A percentile compares a stretch with the other conserved stretches of the same genome.
Evolutionary conservation across 306 rosid species (phyloP).

Genomic region (Elaeagnus macrophylla): DNA sequence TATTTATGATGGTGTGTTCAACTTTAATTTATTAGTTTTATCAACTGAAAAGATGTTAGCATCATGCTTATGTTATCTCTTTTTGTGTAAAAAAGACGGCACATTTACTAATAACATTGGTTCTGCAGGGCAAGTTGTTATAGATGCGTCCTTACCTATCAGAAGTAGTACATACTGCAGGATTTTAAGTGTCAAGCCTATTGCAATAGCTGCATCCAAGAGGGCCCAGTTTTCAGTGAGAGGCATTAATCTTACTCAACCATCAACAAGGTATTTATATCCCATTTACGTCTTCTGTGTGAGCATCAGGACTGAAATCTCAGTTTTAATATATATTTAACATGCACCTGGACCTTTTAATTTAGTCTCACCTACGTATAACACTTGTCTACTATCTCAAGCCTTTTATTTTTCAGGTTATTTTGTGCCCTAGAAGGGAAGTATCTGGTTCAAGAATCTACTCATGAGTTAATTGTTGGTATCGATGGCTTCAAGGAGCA

Average conservation of each 20-base stretch:
- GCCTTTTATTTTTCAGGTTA: slow-evolving; percentile 44
- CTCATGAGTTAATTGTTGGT: slow-evolving; percentile 43
- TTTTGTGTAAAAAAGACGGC: neutral
- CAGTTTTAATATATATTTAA: neutral
- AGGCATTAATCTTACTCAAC: slow-evolving; percentile 54
- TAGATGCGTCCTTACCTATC: slow-evolving; percentile 56
- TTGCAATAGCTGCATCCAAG: slow-evolving; percentile 61
- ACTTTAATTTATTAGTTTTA: neutral
- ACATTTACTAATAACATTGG: neutral
- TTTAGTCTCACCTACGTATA: neutral
- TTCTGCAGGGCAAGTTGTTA: slow-evolving; percentile 64
- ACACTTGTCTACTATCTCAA: neutral
- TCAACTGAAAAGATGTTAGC: no score
- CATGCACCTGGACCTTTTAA: neutral
- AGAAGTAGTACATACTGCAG: slow-evolving; percentile 38
- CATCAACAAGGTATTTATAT: slow-evolving; percentile 56
- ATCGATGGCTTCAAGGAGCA: slow-evolving; percentile 31
- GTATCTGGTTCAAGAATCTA: slow-evolving; percentile 52
- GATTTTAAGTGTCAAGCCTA: slow-evolving; percentile 64
- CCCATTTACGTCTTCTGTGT: neutral
- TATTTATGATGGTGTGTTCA: slow-evolving; percentile 58
- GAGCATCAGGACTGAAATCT: neutral
- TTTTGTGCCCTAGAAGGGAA: slow-evolving; percentile 83
- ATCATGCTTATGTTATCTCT: no score
- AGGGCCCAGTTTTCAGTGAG: slow-evolving; percentile 55